Base-by-base conservation (phyloP, 768 basidiomycete species). In the Psilocybe azurescens region DNA sequence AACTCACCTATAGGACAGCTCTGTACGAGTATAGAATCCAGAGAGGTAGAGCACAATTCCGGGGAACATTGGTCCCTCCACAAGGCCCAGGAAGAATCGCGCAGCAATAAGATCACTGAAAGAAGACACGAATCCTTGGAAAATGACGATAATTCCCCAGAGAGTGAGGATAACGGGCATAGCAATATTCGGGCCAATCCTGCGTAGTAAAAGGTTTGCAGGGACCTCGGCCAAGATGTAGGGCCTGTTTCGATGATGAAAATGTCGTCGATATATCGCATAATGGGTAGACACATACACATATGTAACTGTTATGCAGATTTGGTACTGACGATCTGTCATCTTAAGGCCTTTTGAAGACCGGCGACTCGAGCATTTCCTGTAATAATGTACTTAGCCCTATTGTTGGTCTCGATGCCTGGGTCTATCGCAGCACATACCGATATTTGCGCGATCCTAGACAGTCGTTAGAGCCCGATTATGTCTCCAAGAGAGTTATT, bases 361-460 rank as follows among this genome's bases (percentile, higher is more conserved):
- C 84, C 84, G 14, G 82, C 83, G 5, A 84, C 76, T 10, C 79
- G 75, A 8, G 83, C 84, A 64, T 84, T 84, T 41, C 79, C 76
- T 75, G 20, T 20, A n/a, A 46, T 20, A n/a, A 29, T 58, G 32
- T 47, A 29, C n/a, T 38, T 18, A 29, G 33, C 24, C 16, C 11
- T 47, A 18, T 14, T 52, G 73, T 74, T 11, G n/a, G 5, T 13
- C 16, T 41, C 13, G 20, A 20, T 20, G 20, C 20, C 20, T 20
- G 20, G 20, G 20, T 20, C 20, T 20, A 13, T 44, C 11, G 10
- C 24, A 14, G 30, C 18, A 51, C 61, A 39, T 61, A 75, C 77
- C 77, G 39, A 78, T 75, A 56, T 78, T 78, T 14, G 74, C 67
- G 20, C 76, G 75, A 62, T 76, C 78, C 77, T 78, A 60, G 11